These are phyloP conservation scores for Spatholobus suberectus DNA, from an alignment of 306 rosid genomes.

Conservation along the genomic window DNA sequence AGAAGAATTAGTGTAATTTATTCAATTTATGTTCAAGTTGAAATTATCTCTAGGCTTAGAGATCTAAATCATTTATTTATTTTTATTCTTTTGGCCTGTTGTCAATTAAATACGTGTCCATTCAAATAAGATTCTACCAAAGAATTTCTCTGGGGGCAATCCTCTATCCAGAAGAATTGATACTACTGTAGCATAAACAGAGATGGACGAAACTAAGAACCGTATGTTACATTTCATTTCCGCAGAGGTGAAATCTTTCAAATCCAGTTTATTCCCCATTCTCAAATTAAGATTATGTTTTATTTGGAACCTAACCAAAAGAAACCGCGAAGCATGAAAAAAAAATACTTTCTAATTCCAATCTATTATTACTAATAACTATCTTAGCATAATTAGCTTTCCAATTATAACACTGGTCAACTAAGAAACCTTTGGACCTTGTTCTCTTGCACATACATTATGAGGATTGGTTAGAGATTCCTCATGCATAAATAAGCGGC, in stretches of 20 bases:
- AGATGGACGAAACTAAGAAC: not conserved
- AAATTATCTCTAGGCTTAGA: too few relatives aligned
- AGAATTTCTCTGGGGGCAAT: not conserved
- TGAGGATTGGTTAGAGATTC: slow-evolving; percentile 26
- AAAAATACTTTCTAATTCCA: too few relatives aligned
- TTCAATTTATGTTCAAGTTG: too few relatives aligned
- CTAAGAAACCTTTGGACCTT: slow-evolving; percentile 2
- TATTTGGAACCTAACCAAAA: slow-evolving; percentile 5
- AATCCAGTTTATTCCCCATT: not conserved
- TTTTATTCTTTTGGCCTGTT: not conserved
- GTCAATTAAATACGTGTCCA: not conserved
- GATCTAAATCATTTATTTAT: too few relatives aligned
- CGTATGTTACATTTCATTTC: not conserved
- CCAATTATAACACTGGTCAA: not conserved
- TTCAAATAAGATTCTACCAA: not conserved
- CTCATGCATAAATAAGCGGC: slow-evolving; percentile 1
- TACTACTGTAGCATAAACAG: not conserved
- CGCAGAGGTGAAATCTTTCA: not conserved
- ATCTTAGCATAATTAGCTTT: not conserved
- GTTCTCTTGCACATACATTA: slow-evolving; percentile 18
- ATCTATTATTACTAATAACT: not conserved
- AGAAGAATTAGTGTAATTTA: too few relatives aligned
- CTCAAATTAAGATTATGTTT: not conserved
- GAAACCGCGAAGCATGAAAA: not conserved
- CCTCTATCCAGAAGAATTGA: slow-evolving; percentile 1